A percentile compares a stretch with the other conserved stretches of the same genome.
These are phyloP conservation scores for Geoglossum glabrum DNA, from an alignment of 495 filamentous ascomycete genomes.

Conservation along the genomic window DNA sequence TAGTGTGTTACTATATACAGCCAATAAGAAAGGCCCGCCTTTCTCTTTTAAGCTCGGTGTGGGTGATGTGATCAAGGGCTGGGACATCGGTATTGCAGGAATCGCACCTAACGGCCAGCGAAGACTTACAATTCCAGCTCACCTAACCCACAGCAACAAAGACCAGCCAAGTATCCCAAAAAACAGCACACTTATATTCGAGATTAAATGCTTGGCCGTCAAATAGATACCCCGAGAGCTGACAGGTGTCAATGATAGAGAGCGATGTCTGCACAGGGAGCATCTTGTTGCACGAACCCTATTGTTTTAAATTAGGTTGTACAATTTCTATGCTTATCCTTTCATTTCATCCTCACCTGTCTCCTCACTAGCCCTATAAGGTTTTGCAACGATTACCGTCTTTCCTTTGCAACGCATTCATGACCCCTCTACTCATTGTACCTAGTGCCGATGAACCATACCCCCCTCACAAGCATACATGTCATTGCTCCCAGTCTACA, in stretches of 20 bases:
- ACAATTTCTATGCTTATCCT: not conserved
- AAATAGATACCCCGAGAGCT: slow-evolving; percentile 14
- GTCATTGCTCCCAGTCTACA: not conserved
- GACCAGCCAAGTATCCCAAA: slow-evolving; percentile 58
- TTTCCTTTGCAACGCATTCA: not conserved
- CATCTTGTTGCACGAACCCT: not conserved
- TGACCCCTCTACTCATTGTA: not conserved
- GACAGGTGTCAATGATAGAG: not conserved
- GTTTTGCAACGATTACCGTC: not conserved
- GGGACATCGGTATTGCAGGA: slow-evolving; percentile 84
- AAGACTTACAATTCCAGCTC: slow-evolving; percentile 66
- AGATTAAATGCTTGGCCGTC: slow-evolving; percentile 68
- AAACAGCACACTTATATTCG: slow-evolving; percentile 82
- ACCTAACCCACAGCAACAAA: slow-evolving; percentile 73
- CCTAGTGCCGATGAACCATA: not conserved
- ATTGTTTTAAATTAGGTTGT: not conserved
- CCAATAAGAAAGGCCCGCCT: slow-evolving; percentile 94
- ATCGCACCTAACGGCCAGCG: slow-evolving; percentile 90
- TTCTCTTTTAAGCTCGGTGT: slow-evolving; percentile 86
- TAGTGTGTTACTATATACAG: slow-evolving; percentile 24
- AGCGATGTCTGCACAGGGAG: not conserved
- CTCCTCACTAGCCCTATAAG: not conserved
- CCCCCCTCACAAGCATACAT: not conserved
- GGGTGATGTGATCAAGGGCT: slow-evolving; percentile 95
- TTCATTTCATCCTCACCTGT: not conserved